A percentile compares a stretch with the other conserved stretches of the same genome.
Conservation (phyloP, 1,284 basidiomycete species). For the Hortiboletus rubellus region DNA sequence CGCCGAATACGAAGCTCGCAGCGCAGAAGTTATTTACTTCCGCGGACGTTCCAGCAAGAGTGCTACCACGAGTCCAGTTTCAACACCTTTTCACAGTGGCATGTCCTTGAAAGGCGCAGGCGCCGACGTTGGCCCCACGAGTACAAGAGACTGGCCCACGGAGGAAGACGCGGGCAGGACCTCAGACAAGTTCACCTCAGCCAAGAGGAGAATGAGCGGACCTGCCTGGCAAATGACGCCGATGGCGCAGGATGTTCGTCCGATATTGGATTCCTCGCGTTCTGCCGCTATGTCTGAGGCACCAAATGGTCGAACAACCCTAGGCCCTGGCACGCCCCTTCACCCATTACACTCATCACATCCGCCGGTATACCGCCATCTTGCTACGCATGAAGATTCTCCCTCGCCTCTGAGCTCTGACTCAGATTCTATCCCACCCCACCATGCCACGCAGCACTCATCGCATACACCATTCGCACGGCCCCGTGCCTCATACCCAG, state of each 20-base stretch:
- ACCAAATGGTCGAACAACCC: slow-evolving; percentile 25
- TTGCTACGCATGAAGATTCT: slow-evolving; percentile 52
- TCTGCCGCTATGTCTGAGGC: slow-evolving; percentile 26
- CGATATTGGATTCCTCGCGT: slow-evolving; percentile 20
- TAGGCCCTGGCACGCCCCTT: slow-evolving; percentile 37
- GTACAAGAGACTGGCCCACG: slow-evolving; percentile 38
- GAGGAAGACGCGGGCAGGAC: slow-evolving; percentile 31
- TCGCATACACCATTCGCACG: slow-evolving; percentile 26
- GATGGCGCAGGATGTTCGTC: slow-evolving; percentile 31
- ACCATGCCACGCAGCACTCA: slow-evolving; percentile 30
- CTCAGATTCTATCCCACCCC: slow-evolving; percentile 51
- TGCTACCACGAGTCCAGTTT: slow-evolving; percentile 69
- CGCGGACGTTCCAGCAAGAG: slow-evolving; percentile 55
- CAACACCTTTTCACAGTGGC: slow-evolving; percentile 46
- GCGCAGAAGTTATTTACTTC: slow-evolving; percentile 55
- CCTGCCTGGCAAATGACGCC: slow-evolving; percentile 53
- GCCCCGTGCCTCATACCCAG: slow-evolving; percentile 24
- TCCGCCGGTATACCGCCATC: slow-evolving; percentile 38
- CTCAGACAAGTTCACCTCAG: slow-evolving; percentile 25
- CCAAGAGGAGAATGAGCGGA: slow-evolving; percentile 48
- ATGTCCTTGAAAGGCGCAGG: slow-evolving; percentile 20
- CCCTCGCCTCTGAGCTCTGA: slow-evolving; percentile 70
- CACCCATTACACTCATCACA: slow-evolving; percentile 41
- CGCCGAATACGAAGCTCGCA: slow-evolving; percentile 72
- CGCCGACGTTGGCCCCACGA: slow-evolving; percentile 45